Percentiles rank a stretch among this genome's conserved stretches.
phyloP scores from a whole-genome alignment of 164 flowering plant species.

The Nymphaea thermarum region DNA sequence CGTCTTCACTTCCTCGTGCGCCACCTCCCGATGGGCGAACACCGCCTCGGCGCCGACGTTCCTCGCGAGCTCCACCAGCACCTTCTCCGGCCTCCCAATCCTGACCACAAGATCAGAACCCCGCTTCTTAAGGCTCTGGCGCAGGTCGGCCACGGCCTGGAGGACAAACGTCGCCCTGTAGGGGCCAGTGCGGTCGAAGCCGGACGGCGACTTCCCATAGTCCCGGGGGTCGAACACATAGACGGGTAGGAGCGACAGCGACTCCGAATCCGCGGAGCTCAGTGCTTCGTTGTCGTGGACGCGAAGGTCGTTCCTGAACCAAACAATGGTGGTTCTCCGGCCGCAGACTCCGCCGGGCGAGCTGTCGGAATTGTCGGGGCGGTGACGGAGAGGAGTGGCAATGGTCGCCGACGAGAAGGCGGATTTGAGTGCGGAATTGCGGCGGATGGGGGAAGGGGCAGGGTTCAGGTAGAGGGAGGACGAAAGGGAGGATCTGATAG shows the following conservation, averaged over 20 bases:
- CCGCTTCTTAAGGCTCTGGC: constrained; percentile 46
- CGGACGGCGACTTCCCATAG: constrained; percentile 78
- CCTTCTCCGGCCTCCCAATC: constrained; percentile 73
- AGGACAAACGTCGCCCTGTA: constrained; percentile 65
- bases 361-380: not conserved
- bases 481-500: constrained; percentile 35
- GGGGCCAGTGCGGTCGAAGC: constrained; percentile 89
- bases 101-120: constrained; percentile 87
- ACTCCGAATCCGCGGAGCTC: constrained; percentile 63
- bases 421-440: constrained; percentile 46
- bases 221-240: constrained; percentile 88
- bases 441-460: constrained; percentile 38
- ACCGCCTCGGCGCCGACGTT: constrained; percentile 83
- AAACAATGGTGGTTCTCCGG: constrained; percentile 48
- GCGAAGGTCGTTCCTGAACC: constrained; percentile 89
- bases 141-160: constrained; percentile 64
- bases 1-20: constrained; percentile 58
- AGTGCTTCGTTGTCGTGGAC: constrained; percentile 83
- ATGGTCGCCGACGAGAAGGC: constrained; percentile 53
- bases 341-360: not conserved
- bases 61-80: constrained; percentile 60
- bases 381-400: constrained; percentile 11
- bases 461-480: constrained; percentile 53
- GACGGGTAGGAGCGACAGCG: constrained; percentile 73
- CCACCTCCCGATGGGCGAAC: constrained; percentile 68